These are phyloP conservation scores for Geotrichum candidum DNA, from an alignment of 1,139 yeast species.

Conservation along the genomic window DNA sequence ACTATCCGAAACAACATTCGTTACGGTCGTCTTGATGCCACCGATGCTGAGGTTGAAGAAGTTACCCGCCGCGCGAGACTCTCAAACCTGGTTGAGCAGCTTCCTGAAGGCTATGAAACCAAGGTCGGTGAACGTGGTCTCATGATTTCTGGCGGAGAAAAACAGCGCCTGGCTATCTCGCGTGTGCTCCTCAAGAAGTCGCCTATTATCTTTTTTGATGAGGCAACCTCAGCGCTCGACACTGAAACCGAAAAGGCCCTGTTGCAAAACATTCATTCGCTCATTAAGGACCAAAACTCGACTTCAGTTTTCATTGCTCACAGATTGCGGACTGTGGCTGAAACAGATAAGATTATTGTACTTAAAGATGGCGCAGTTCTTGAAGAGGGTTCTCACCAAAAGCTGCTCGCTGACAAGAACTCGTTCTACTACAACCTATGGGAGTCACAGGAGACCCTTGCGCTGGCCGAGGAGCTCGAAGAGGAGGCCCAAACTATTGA, in stretches of 20 bases:
- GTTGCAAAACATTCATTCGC: constrained; percentile 59
- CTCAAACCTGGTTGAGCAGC: constrained; percentile 52
- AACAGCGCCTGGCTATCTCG: constrained; percentile 91
- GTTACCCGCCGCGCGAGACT: constrained; percentile 70
- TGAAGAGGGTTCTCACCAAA: constrained; percentile 80
- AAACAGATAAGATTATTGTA: constrained; percentile 88
- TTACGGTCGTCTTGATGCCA: constrained; percentile 74
- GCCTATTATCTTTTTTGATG: constrained; percentile 91
- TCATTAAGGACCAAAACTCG: constrained; percentile 50
- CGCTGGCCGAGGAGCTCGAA: background rate
- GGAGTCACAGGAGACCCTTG: constrained; percentile 76
- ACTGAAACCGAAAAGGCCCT: constrained; percentile 91
- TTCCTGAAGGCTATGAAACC: constrained; percentile 81
- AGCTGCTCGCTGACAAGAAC: constrained; percentile 46
- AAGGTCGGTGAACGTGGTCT: constrained; percentile 97
- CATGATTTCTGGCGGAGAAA: constrained; percentile 98
- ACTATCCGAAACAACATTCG: constrained; percentile 80
- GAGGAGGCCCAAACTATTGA: background rate
- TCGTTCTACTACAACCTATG: constrained; percentile 76
- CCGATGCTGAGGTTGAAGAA: constrained; percentile 60
- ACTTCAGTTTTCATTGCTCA: constrained; percentile 94
- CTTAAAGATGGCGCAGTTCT: constrained; percentile 69
- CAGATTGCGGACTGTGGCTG: constrained; percentile 87
- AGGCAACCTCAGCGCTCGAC: constrained; percentile 94
- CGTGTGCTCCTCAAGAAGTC: constrained; percentile 76